Evolutionary conservation across 805 yeast genomes (phyloP).

Genomic region (Metschnikowia kunwiensis): DNA sequence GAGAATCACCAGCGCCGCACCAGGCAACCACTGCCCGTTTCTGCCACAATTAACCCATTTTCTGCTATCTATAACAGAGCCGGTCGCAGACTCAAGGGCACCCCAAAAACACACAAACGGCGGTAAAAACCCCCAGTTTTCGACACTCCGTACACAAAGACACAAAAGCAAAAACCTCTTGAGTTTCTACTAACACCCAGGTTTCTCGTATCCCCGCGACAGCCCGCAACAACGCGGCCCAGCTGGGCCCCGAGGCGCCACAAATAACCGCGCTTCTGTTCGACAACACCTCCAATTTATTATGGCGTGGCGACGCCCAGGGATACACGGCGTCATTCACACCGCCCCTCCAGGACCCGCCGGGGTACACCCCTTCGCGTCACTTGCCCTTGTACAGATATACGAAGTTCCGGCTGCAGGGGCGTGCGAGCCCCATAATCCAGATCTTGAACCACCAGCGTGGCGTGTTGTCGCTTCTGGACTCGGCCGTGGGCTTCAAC

Average conservation of each 20-base stretch:
- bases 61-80: too few relatives aligned
- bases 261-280: slow-evolving; percentile 41
- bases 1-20: too few relatives aligned
- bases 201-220: slow-evolving; percentile 29
- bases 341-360: slow-evolving; percentile 19
- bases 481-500: slow-evolving; percentile 30
- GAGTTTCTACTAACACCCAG: slow-evolving; percentile 25
- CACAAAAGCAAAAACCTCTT: too few relatives aligned
- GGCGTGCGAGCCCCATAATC: slow-evolving; percentile 20
- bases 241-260: slow-evolving; percentile 11
- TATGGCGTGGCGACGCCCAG: slow-evolving; percentile 80
- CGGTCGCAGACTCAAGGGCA: too few relatives aligned
- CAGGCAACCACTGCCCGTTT: too few relatives aligned
- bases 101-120: too few relatives aligned
- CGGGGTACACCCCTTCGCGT: slow-evolving; percentile 9
- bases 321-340: slow-evolving; percentile 44
- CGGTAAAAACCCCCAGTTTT: too few relatives aligned
- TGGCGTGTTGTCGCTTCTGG: slow-evolving; percentile 36
- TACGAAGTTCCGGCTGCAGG: slow-evolving; percentile 32
- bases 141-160: too few relatives aligned
- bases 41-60: too few relatives aligned
- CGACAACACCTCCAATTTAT: slow-evolving; percentile 68
- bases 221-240: slow-evolving; percentile 9
- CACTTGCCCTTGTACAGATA: slow-evolving; percentile 32
- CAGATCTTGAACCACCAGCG: slow-evolving; percentile 31